Evolutionary conservation across 352 stramenopile species (phyloP), one percentile per base, ranked within the genome.

Genomic region (Globisporangium heterothallicum): DNA sequence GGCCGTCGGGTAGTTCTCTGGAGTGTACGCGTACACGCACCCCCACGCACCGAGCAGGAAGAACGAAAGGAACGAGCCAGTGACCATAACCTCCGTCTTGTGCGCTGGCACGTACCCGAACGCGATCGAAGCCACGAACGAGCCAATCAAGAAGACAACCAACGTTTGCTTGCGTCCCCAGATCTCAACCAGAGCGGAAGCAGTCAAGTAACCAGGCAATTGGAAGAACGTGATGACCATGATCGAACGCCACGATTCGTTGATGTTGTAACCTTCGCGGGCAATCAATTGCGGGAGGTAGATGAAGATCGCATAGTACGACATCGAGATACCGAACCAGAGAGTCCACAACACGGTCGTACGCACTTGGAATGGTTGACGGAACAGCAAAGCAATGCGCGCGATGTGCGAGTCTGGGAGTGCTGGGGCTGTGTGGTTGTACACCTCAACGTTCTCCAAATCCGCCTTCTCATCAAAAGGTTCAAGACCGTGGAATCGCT

Each of bases 271-370:
- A 35, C 76, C 76, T 44, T 69, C 76, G 29, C 69, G 59, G 16
- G 51, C 63, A 38, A 82, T 77, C 10, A 86, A 52, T 5, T 49
- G 61, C 7, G 75, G 75, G 35, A 86, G 48, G 59, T 78, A 75
- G 41, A 84, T 81, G 57, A 78, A 84, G 27, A 86, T 74, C 44
- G 72, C 70, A 47, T 83, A 86, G 66, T 84, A 86, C 21, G 75
- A 74, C 66, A 86, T 78, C 29, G 70, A 80, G 26, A 86, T 78
- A 32, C 68, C 66, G 41, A 77, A 73, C 75, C 75, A 86, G 22
- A 86, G 62, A 50, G 67, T 81, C 75, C 75, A 86, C 44, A 86
- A 52, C 29, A 84, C 73, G 10, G 55, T 74, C 32, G 75, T 84
- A 41, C 72, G 75, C 12, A 69, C 53, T n/a, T 58, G 59, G 57